phyloP scores from a whole-genome alignment of 306 rosid genomes.

The Rosa chinensis region DNA sequence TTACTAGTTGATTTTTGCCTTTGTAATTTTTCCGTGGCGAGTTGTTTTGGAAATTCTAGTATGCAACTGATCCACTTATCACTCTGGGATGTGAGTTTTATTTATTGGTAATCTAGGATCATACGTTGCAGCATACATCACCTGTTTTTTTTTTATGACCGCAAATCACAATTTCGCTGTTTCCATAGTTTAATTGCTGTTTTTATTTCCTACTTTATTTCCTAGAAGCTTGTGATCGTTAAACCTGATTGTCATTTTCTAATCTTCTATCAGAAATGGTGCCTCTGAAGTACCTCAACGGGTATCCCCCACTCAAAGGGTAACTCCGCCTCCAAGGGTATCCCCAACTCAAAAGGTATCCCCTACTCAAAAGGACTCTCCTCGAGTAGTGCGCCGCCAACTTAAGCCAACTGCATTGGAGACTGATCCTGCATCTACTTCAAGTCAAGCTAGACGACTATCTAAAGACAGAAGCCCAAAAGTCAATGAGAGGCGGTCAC shows the following conservation, averaged over 20 bases:
- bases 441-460: constrained; percentile 44
- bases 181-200: not conserved
- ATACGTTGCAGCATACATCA: not conserved
- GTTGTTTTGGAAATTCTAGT: not conserved
- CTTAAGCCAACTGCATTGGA: constrained; percentile 62
- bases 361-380: constrained; percentile 74
- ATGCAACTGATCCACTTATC: not conserved
- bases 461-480: constrained; percentile 88
- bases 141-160: not conserved
- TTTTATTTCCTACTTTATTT: not conserved
- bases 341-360: constrained; percentile 78
- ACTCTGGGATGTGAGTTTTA: not conserved
- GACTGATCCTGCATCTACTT: constrained; percentile 50
- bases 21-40: not conserved
- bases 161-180: not conserved
- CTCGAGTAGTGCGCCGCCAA: constrained; percentile 68
- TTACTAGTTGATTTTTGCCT: not conserved
- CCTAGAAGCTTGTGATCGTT: constrained; percentile 16
- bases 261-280: constrained; percentile 51
- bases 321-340: not conserved
- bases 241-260: constrained; percentile 14
- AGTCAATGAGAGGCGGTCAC: constrained; percentile 70
- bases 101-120: not conserved
- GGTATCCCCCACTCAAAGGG: constrained; percentile 53
- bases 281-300: constrained; percentile 73